Conservation (phyloP, 176 grass and related monocot species). For the Musa schizocarpa region DNA sequence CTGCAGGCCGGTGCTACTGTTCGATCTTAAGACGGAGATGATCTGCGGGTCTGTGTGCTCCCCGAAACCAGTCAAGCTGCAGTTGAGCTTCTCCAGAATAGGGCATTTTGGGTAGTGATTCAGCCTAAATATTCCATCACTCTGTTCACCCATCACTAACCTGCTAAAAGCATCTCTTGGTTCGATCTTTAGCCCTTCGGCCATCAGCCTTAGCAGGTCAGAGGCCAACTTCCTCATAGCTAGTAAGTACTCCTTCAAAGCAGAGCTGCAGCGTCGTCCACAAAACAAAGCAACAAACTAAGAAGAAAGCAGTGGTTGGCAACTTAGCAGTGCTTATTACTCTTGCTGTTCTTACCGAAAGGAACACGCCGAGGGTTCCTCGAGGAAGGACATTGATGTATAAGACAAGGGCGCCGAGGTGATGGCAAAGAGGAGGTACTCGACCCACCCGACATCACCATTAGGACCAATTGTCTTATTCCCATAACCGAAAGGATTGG, state of each 20-base stretch:
- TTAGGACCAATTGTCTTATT: constrained; percentile 72
- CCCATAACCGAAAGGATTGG: constrained; percentile 73
- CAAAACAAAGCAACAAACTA: background rate
- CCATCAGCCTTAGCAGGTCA: constrained; percentile 58
- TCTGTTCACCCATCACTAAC: constrained; percentile 34
- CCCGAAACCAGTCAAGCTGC: constrained; percentile 36
- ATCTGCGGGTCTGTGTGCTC: no score
- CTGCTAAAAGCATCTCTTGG: constrained; percentile 34
- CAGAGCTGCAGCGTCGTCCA: constrained; percentile 26
- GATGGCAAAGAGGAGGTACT: constrained; percentile 79
- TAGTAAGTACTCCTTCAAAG: constrained; percentile 50
- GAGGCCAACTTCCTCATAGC: constrained; percentile 40
- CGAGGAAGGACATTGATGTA: constrained; percentile 22
- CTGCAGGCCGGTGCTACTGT: no score
- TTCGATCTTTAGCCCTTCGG: constrained; percentile 25
- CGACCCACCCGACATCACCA: constrained; percentile 81
- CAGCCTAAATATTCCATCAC: constrained; percentile 71
- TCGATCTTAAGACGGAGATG: no score
- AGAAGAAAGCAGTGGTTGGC: background rate
- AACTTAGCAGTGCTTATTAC: no score
- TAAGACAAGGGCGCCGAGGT: constrained; percentile 13
- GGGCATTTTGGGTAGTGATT: constrained; percentile 86
- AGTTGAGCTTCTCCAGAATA: constrained; percentile 41
- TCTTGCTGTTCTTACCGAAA: constrained; percentile 33
- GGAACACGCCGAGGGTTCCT: constrained; percentile 18